Evolutionary conservation across 2,329 filamentous ascomycete species (phyloP).

Genomic region (Pseudogymnoascus sp.): DNA sequence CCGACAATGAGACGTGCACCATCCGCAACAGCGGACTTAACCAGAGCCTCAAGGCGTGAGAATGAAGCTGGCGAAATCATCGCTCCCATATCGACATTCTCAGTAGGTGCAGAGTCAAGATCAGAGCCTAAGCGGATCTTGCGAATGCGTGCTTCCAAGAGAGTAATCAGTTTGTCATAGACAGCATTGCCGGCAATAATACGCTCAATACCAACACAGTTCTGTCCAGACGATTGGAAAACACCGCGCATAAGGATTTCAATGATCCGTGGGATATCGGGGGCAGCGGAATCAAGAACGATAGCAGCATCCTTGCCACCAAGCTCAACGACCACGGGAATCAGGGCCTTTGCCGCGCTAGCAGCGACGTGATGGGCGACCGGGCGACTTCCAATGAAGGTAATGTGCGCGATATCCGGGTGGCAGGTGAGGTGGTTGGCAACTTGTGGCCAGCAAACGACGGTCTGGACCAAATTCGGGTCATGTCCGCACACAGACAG

Average conservation of each 20-base stretch:
- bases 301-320: conserved; percentile 94
- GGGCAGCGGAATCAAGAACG: conserved; percentile 65
- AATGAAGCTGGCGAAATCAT: conserved; percentile 80
- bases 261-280: conserved; percentile 63
- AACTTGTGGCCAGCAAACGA: conserved; percentile 81
- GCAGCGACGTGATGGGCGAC: conserved; percentile 85
- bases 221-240: conserved; percentile 93
- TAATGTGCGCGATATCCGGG: conserved; percentile 76
- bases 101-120: conserved; percentile 40
- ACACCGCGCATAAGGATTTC: conserved; percentile 85
- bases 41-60: conserved; percentile 65
- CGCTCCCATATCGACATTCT: conserved; percentile 73
- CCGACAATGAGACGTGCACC: conserved; percentile 80
- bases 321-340: conserved; percentile 81
- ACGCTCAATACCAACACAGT: conserved; percentile 95
- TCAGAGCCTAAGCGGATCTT: conserved; percentile 69
- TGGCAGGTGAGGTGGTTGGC: conserved; percentile 81
- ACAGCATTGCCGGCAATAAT: conserved; percentile 73
- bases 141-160: conserved; percentile 67
- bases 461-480: conserved; percentile 71
- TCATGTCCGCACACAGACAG: conserved; percentile 77
- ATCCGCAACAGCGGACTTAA: conserved; percentile 67
- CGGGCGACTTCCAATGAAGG: conserved; percentile 86
- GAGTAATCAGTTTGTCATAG: conserved; percentile 65
- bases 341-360: conserved; percentile 79